Base-by-base conservation (phyloP, 768 basidiomycete species). In the Pisolithus tinctorius region DNA sequence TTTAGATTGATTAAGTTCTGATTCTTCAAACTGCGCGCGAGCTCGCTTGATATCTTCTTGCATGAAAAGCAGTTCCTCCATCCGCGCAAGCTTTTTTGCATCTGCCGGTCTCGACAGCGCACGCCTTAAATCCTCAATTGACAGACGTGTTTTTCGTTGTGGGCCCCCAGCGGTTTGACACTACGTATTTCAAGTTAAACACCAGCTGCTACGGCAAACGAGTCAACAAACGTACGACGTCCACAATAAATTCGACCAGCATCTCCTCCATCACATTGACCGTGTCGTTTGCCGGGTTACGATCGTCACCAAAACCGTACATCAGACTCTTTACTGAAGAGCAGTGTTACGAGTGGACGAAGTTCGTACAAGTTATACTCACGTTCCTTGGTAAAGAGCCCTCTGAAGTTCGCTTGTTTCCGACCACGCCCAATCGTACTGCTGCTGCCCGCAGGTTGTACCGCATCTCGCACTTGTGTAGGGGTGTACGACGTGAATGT, bases 191-290 rank as follows among this genome's bases (percentile, higher is more conserved):
- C 34, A 13, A 29, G 17, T n/a, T 41, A 44, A 44, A 29, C 26
- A 40, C 43, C 37, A 43, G 8, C 50, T 39, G 36, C 14, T 45
- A 45, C 30, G 50, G 52, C 30, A 29, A 40, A 50, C 44, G 52
- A 42, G 49, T 49, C 10, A 43, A 50, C 58, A 53, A 42, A 79
- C 91, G 56, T 63, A 95, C 93, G 10, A 95, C 78, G 60, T 96
- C 93, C 30, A 84, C 81, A 58, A 96, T 89, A 57, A 89, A 93
- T 65, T 93, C 91, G 40, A 93, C 80, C 47, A 95, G 71, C 48
- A 95, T 92, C 63, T 95, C 92, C 63, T 95, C 92, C 89, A 95
- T 88, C 37, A 94, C 87, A 56, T 82, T 85, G 26, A 93, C 88
- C 0, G 88, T 88, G 59, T 96, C 93, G 37, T 80, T 86, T 3